These are phyloP conservation scores for Ceratocystiopsis minuta DNA, from an alignment of 2,329 filamentous ascomycete genomes.

Conservation along the genomic window DNA sequence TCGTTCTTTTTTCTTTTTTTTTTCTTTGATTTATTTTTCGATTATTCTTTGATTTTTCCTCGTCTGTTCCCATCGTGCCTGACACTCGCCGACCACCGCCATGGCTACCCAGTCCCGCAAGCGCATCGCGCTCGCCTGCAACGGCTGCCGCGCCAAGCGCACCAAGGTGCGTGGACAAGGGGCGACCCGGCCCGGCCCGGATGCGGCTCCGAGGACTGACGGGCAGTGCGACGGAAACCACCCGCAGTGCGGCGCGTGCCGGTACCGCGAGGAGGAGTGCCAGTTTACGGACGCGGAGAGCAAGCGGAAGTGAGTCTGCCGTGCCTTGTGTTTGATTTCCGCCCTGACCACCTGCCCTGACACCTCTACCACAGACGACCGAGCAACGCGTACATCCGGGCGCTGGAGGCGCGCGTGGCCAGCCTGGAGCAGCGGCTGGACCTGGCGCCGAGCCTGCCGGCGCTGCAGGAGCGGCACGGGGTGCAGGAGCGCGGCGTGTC, in stretches of 20 bases:
- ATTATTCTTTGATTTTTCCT: too few species aligned
- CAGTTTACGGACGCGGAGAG: background rate
- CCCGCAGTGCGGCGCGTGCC: background rate
- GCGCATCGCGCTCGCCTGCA: slow-evolving; percentile 1
- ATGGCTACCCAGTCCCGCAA: background rate
- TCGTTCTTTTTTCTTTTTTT: too few species aligned
- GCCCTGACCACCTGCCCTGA: too few species aligned
- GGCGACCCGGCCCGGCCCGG: too few species aligned
- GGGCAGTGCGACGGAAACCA: background rate
- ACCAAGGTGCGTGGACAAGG: background rate
- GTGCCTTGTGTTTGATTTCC: background rate
- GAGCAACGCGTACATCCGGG: background rate
- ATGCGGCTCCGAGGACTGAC: too few species aligned
- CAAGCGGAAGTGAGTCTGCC: background rate
- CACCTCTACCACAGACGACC: background rate
- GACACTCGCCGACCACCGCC: too few species aligned
- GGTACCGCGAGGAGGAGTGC: background rate
- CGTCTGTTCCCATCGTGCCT: too few species aligned
- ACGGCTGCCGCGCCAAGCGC: slow-evolving; percentile 1
- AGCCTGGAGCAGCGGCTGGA: background rate
- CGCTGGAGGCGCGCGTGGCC: background rate
- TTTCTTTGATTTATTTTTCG: too few species aligned
- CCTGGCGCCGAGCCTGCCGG: background rate
- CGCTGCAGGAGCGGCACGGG: background rate
- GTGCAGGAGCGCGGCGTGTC: too few species aligned